Base-by-base conservation (phyloP, 1,139 yeast species). In the Suhomyces choctaworum region DNA sequence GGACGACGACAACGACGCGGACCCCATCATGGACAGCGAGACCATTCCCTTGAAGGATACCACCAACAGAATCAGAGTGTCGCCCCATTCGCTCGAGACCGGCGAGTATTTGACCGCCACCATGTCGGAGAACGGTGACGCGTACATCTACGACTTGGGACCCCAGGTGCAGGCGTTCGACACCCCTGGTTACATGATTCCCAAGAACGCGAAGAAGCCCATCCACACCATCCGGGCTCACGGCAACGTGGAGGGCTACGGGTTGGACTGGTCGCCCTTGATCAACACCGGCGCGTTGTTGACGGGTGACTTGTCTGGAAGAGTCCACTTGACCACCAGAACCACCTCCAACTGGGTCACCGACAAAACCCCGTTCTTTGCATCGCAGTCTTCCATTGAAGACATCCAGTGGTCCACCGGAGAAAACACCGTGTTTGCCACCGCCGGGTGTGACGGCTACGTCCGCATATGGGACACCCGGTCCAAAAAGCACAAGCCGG, bases 211-310 rank as follows among this genome's bases (percentile, higher is more conserved):
- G 46, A 88, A 85, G 57, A 77, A 82, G 56, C 96, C 98, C 12
- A 56, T 80, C 12, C 92, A 90, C 62, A 88, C 96, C n/a, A 71
- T 94, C 42, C 76, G 78, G 52, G 75, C 70, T 45, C 99, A 92
- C 57, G 96, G 97, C n/a, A 82, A 83, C 51, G 95, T 87, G 13
- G 99, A 92, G 67, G 98, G 99, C 19, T 92, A 89, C 55, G 99
- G 96, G 14, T 62, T 94, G 35, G 98, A 90, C 62, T 92, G 99
- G 99, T 87, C 96, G 3, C 96, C 97, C 22, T 65, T 83, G 45
- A 76, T 82, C 44, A 76, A 73, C 44, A 79, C 89, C 7, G 97
- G 97, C 16, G 78, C 92, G 3, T 66, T 92, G 42, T 70, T 92
- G 42, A 77, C 95, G 2, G 99, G 99, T 51, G 99, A 92, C 57